Conservation (phyloP, 495 filamentous ascomycete genomes). For the Tuber aestivum region DNA sequence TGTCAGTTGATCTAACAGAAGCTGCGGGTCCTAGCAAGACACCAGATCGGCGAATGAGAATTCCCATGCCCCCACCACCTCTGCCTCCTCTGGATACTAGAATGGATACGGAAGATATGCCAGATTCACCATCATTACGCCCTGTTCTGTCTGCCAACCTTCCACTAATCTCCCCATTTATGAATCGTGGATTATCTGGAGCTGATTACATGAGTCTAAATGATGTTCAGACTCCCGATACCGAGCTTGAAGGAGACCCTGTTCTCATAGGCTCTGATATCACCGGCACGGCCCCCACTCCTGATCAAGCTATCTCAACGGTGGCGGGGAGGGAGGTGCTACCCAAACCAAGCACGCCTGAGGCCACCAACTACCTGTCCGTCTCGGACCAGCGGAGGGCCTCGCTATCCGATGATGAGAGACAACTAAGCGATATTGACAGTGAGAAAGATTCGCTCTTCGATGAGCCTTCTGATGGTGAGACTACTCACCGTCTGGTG, state of each 20-base stretch:
- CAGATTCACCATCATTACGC: constrained; percentile 38
- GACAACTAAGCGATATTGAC: constrained; percentile 24
- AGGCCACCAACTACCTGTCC: constrained; percentile 2
- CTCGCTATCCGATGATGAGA: constrained; percentile 29
- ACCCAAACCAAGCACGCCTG: constrained; percentile 11
- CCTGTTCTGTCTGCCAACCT: constrained; percentile 40
- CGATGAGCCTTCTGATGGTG: constrained; percentile 36
- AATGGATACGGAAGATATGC: constrained; percentile 10
- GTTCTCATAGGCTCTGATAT: not conserved
- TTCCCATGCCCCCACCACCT: constrained; percentile 37
- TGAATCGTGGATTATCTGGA: constrained; percentile 28
- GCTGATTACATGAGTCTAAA: constrained; percentile 24
- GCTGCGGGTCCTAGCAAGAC: not conserved
- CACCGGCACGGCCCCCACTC: constrained; percentile 3
- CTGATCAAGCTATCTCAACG: not conserved
- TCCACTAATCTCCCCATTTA: constrained; percentile 39
- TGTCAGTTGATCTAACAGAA: constrained; percentile 19
- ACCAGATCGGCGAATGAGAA: constrained; percentile 10
- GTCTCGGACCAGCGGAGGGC: constrained; percentile 23
- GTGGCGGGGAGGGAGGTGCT: constrained; percentile 9
- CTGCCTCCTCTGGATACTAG: constrained; percentile 21
- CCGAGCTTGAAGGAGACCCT: not conserved
- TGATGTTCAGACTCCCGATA: not conserved
- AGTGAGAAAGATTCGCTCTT: constrained; percentile 40
- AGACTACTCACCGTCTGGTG: constrained; percentile 21